These are phyloP conservation scores for Trichoderma simmonsii DNA, from an alignment of 2,329 filamentous ascomycete genomes.

Conservation along the genomic window DNA sequence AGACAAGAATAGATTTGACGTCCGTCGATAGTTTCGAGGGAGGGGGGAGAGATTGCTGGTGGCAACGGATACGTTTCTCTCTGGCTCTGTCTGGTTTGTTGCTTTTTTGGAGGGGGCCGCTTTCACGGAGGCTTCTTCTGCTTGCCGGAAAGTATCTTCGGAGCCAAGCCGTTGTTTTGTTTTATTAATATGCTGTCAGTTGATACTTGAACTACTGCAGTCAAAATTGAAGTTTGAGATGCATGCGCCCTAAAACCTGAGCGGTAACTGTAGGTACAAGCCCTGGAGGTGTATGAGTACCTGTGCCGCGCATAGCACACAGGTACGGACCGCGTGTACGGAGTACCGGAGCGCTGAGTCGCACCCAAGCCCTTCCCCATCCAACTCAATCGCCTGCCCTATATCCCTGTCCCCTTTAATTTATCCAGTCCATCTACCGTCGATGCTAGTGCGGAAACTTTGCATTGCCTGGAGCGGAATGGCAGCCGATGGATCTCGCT, in stretches of 20 bases:
- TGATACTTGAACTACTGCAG: not conserved
- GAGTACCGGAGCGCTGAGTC: not conserved
- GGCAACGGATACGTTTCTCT: not conserved
- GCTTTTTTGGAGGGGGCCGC: not conserved
- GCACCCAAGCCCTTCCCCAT: not conserved
- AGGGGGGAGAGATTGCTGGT: not conserved
- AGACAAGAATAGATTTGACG: slow-evolving; percentile 1
- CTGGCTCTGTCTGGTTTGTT: not conserved
- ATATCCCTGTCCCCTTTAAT: slow-evolving; percentile 12
- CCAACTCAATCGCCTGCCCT: not conserved
- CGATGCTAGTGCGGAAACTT: slow-evolving; percentile 15
- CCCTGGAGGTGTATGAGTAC: not conserved
- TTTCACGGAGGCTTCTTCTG: not conserved
- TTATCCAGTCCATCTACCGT: slow-evolving; percentile 16
- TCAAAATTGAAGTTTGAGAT: not conserved
- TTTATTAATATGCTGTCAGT: not conserved
- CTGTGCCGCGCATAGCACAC: not conserved
- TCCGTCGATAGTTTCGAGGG: not conserved
- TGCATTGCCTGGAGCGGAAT: slow-evolving; percentile 14
- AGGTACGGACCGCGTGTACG: not conserved
- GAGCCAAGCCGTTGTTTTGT: not conserved
- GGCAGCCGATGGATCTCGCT: slow-evolving; percentile 1
- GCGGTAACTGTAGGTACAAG: not conserved
- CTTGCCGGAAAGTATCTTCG: not conserved
- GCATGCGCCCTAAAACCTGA: not conserved